phyloP scores from a whole-genome alignment of 2,329 filamentous ascomycete genomes.

The Fusarium sarcochroum region DNA sequence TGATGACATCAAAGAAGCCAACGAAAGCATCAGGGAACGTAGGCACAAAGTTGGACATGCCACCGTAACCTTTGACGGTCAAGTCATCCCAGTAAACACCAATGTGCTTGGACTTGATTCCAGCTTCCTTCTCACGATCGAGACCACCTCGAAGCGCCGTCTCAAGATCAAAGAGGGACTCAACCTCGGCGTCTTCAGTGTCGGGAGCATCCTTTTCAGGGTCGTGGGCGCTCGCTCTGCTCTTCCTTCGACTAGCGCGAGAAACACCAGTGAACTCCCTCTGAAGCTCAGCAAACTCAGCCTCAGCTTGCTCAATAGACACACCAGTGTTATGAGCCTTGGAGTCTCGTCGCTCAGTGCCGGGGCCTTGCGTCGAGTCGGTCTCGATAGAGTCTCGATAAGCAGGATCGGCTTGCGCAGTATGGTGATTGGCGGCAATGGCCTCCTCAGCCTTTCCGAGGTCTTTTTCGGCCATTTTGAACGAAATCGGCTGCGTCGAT shows the following conservation, averaged over 20 bases:
- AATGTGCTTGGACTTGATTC: slow-evolving; percentile 85
- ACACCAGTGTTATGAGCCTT: slow-evolving; percentile 61
- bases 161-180: slow-evolving; percentile 79
- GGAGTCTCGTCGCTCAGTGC: slow-evolving; percentile 38
- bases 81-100: slow-evolving; percentile 84
- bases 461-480: slow-evolving; percentile 49
- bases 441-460: slow-evolving; percentile 51
- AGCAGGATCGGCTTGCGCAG: slow-evolving; percentile 44
- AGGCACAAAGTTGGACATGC: slow-evolving; percentile 77
- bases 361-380: slow-evolving; percentile 47
- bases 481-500: neutral
- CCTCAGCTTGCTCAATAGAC: slow-evolving; percentile 76
- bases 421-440: slow-evolving; percentile 47
- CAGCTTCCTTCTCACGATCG: slow-evolving; percentile 79
- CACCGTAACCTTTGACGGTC: slow-evolving; percentile 82
- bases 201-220: slow-evolving; percentile 68
- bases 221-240: slow-evolving; percentile 57
- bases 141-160: slow-evolving; percentile 78
- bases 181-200: slow-evolving; percentile 59
- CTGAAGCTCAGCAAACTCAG: slow-evolving; percentile 78
- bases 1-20: slow-evolving; percentile 81
- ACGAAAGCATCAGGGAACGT: slow-evolving; percentile 85
- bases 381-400: slow-evolving; percentile 47
- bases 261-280: slow-evolving; percentile 72
- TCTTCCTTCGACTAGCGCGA: slow-evolving; percentile 59